These are phyloP conservation scores for Erigeron philadelphicus DNA, from an alignment of 140 eudicot genomes.

Conservation along the genomic window DNA sequence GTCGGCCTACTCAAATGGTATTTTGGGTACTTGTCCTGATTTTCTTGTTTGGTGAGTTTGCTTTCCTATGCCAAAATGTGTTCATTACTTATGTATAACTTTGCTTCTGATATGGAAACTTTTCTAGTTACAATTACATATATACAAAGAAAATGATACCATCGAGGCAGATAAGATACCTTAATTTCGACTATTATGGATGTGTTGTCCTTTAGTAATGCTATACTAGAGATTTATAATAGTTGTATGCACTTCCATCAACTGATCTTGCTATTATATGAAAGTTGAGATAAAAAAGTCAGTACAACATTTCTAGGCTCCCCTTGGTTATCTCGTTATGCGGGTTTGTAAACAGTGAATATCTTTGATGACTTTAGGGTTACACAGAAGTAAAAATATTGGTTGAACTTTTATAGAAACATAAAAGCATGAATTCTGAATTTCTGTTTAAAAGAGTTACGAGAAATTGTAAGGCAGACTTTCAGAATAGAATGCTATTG, in stretches of 20 bases:
- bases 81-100: not conserved
- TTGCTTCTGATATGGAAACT: not conserved
- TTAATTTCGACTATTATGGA: not conserved
- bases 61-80: slow-evolving; percentile 18
- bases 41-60: slow-evolving; percentile 64
- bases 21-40: slow-evolving; percentile 48
- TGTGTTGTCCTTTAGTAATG: not conserved
- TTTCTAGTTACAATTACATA: not conserved
- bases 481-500: too few species aligned
- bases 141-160: not conserved
- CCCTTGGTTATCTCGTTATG: not conserved
- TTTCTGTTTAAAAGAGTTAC: too few species aligned
- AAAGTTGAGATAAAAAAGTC: not conserved
- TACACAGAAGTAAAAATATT: not conserved
- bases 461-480: too few species aligned
- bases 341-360: not conserved
- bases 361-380: not conserved
- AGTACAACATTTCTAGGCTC: not conserved
- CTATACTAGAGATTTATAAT: not conserved
- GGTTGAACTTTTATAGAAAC: not conserved
- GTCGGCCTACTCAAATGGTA: slow-evolving; percentile 61
- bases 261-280: not conserved
- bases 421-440: not conserved
- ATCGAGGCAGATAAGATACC: not conserved
- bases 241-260: not conserved